Percentiles rank a stretch among this genome's conserved stretches.
These are phyloP conservation scores for Sporothrix pseudoabietina DNA, from an alignment of 2,329 filamentous ascomycete genomes.

Conservation along the genomic window DNA sequence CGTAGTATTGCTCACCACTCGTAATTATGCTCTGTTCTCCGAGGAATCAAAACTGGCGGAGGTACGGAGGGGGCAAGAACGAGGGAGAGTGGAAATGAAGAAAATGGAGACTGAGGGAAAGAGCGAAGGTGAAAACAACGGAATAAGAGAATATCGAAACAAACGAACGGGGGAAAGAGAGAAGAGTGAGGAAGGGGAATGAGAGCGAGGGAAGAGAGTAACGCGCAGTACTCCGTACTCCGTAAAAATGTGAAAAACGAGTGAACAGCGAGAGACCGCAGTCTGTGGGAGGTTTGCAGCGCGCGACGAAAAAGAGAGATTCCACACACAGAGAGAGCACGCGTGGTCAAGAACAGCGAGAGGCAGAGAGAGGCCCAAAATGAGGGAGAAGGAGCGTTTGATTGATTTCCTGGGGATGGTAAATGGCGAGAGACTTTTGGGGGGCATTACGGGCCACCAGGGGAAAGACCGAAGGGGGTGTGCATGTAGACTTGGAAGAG, in stretches of 20 bases:
- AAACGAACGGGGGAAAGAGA: background rate
- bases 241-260: background rate
- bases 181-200: background rate
- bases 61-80: conserved; percentile 1
- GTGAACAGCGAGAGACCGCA: background rate
- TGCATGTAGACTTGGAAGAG: background rate
- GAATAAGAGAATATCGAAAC: background rate
- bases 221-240: too few species aligned
- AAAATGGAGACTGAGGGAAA: background rate
- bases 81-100: background rate
- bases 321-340: background rate
- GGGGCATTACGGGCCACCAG: conserved; percentile 10
- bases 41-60: background rate
- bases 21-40: conserved; percentile 3
- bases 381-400: conserved; percentile 21
- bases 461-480: conserved; percentile 22
- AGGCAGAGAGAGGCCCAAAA: background rate
- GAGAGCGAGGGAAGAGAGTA: conserved; percentile 10
- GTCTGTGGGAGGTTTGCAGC: background rate
- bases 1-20: background rate
- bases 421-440: conserved; percentile 6
- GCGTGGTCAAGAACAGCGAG: background rate
- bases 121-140: background rate
- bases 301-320: background rate
- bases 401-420: conserved; percentile 25